These are phyloP conservation scores for Sedum album DNA, from an alignment of 164 flowering plant species.

Conservation along the genomic window DNA sequence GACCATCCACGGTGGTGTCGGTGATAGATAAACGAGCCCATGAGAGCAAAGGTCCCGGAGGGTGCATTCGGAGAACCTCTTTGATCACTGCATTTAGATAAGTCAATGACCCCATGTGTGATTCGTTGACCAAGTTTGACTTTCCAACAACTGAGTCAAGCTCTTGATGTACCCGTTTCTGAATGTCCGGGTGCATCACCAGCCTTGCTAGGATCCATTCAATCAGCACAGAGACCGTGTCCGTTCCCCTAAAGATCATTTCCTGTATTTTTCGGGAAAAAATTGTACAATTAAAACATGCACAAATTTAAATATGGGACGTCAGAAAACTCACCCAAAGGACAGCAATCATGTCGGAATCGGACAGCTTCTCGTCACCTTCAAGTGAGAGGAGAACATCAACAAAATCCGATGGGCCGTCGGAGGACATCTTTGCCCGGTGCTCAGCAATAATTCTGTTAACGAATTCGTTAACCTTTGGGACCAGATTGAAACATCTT, in stretches of 20 bases:
- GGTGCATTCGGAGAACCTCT: constrained; percentile 57
- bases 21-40: constrained; percentile 56
- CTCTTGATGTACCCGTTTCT: constrained; percentile 39
- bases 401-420: constrained; percentile 31
- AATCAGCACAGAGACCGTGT: constrained; percentile 44
- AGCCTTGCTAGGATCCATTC: constrained; percentile 63
- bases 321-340: constrained; percentile 48
- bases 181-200: constrained; percentile 48
- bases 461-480: constrained; percentile 51
- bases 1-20: constrained; percentile 54
- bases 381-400: constrained; percentile 51
- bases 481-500: constrained; percentile 47
- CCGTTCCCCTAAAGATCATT: constrained; percentile 68
- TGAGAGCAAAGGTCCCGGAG: constrained; percentile 66
- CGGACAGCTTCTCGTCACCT: constrained; percentile 37
- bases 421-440: constrained; percentile 7
- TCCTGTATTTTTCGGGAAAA: constrained; percentile 28
- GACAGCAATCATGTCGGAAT: constrained; percentile 56
- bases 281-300: not conserved
- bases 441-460: constrained; percentile 36
- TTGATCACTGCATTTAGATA: constrained; percentile 48
- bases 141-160: constrained; percentile 38
- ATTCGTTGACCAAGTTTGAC: constrained; percentile 32
- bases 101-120: constrained; percentile 23
- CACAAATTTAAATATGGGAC: not conserved